Evolutionary conservation across 805 yeast species (phyloP), one percentile per base, ranked within the genome.

Genomic region (Saccharomycopsis microspora): DNA sequence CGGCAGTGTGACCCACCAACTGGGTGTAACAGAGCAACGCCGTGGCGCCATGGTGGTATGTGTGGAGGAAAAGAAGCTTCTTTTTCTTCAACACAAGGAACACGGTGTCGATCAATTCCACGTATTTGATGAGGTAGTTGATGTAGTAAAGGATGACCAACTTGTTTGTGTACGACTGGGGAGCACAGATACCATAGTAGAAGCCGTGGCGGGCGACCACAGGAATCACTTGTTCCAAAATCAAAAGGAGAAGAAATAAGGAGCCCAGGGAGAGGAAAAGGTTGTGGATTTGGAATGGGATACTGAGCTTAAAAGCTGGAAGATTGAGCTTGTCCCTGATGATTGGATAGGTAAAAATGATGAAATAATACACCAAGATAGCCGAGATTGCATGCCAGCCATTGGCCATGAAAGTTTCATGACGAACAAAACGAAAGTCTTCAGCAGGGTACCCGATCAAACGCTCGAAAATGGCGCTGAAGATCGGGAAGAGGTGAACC

Each of bases 31-130:
- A 90, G 55, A 90, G 72, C 54, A 90, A 69, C 7, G 97, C 97
- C 44, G 98, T 90, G 52, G 97, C 97, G 55, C 98, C 98, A 62
- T 90, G 97, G 67, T 90, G 98, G 68, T 88, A 90, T 47, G 95
- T 87, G 67, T 90, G 98, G 64, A 90, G 73, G 62, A 90, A 93
- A 53, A 93, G 82, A 66, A 90, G 72, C 60, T 86, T 88, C 70
- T 93, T 93, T 72, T 85, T 82, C 69, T 87, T 86, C 63, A 90
- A 73, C 42, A 93, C 97, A 60, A 93, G 71, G 70, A 90, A 88
- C 11, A 88, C 76, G 31, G 98, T 90, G 63, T 90, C 98, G 53
- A 88, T 65, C 57, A 93, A 80, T 71, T 90, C 97, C 58, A 83
- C 62, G 68, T 74, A 90, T 68, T 90, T 90, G 63, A 93, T 82